Evolutionary conservation across 2,329 filamentous ascomycete genomes (phyloP), one percentile per base, ranked within the genome.

Genomic region (Phoma sp.): DNA sequence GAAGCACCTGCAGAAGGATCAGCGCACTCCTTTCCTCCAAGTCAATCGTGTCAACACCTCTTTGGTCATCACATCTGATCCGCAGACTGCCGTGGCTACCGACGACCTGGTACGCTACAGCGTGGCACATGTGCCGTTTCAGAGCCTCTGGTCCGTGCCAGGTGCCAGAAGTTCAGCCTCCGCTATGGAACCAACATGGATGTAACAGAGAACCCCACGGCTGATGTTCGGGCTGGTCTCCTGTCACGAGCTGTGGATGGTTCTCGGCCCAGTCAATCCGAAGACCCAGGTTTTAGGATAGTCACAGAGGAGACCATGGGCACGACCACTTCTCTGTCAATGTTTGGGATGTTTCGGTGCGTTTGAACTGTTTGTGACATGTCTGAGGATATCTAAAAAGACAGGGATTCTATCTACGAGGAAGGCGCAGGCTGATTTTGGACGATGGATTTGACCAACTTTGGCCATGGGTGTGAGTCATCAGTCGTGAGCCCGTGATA

Each of bases 111-210:
- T 38, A 35, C 18, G 42, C 7, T n/a, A 35, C 30, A 37, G 45
- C 30, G 11, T 54, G 45, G 39, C 35, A 32, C 45, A 45, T 27
- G 29, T 36, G 35, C 27, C 36, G 52, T 54, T 54, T 54, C 52
- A 49, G 22, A 41, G 5, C 22, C 13, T 32, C 7, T 41, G 35
- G 30, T 22, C 18, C 18, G 45, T 41, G 40, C 30, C 45, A 45
- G 18, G 36, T 54, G 36, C 44, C 52, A 54, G 45, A 45, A 7
- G 40, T 41, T 14, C 8, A 1, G 22, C 4, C 1, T 24, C 14
- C 7, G 23, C 25, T 27, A 8, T 40, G n/a, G n/a, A n/a, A 4
- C 13, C 7, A 23, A n/a, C n/a, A 11, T 18, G 33, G 29, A 10
- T 25, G 30, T 24, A 23, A 46, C 41, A 29, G 40, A 44, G 40